Base-by-base conservation (phyloP, 1,139 yeast genomes). In the Hemisphaericaspora lyxosophila region DNA sequence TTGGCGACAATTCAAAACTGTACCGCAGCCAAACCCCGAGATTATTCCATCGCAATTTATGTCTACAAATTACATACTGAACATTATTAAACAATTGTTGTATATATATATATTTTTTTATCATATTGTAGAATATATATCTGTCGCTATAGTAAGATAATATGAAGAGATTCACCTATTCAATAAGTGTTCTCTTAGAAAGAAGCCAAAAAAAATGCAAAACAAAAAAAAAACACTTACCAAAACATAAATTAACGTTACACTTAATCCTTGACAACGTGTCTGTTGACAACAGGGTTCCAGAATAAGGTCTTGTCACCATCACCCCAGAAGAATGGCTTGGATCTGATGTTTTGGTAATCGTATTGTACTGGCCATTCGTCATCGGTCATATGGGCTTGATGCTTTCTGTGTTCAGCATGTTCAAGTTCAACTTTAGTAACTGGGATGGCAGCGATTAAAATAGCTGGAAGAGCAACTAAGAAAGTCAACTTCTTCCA, bases 241-340 rank as follows among this genome's bases (percentile, higher is more conserved):
- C 16, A 17, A 33, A 13, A 12, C 4, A 13, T 18, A 8, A 17
- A 22, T 9, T 37, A 40, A 31, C 27, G 4, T 26, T 17, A 12
- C 17, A 24, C 34, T n/a, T 41, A 41, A 27, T 41, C 43, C 28
- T 39, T 40, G 23, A 39, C 41, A 54, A 84, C 70, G 75, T 86
- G 85, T 78, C 95, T 85, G 85, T 92, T 92, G 62, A 87, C 78
- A 58, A 80, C 85, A 42, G 85, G 74, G 75, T 88, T 89, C 98
- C 98, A 92, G 85, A 92, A 92, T 62, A 85, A 73, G 48, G 97
- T 88, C 78, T 87, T 82, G 76, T 89, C 96, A 62, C 98, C 97
- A 62, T 92, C 90, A 60, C 97, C 97, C 97, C 97, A 92, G 83
- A 88, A 90, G 79, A 78, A 85, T 62, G 85, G 84, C 67, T 80